Base-by-base conservation (phyloP, 441 rosid genomes). In the Eruca vesicaria region DNA sequence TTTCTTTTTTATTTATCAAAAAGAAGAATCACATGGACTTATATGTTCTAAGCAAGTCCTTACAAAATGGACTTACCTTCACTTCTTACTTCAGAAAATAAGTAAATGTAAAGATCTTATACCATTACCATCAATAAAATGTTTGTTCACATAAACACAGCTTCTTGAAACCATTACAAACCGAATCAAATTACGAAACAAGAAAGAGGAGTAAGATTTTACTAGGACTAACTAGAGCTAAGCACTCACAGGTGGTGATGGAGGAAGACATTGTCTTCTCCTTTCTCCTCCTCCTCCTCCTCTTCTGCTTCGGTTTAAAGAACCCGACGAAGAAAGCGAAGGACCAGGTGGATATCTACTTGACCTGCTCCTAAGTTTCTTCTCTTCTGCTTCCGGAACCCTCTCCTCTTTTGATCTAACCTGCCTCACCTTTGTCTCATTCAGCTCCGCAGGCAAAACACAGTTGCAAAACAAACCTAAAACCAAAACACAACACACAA, bases 401-500 rank as follows among this genome's bases (percentile, higher is more conserved):
- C 63, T 74, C 36, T 86, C 89, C 12, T 89, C 79, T 73, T 71
- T 65, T 12, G 83, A 79, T 14, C 86, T 86, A 69, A 86, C 90
- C 11, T 86, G 78, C 75, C 67, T 81, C 68, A 95, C 86, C 79
- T 85, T 91, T 2, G 93, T 86, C 77, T 90, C 91, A 0, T 88
- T 89, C 76, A 93, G 74, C 21, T 89, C 98, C 0, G 89, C 93
- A 0, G 99, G 99, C 64, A 92, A 83, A 74, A 95, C 95, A 69
- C 98, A 93, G 77, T 95, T 89, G 84, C 96, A 94, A 60, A 94
- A 78, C 50, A 94, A 81, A 69, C 99, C 99, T 87, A 56, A 4
- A 11, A 7, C 3, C 6, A 15, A 53, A 0, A 38, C 38, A 72
- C 38, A 78, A 50, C 63, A 60, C 64, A 26, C 16, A 65, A 66